Conservation (phyloP, 1,139 yeast species). For the Blastobotrys malaysiensis region DNA sequence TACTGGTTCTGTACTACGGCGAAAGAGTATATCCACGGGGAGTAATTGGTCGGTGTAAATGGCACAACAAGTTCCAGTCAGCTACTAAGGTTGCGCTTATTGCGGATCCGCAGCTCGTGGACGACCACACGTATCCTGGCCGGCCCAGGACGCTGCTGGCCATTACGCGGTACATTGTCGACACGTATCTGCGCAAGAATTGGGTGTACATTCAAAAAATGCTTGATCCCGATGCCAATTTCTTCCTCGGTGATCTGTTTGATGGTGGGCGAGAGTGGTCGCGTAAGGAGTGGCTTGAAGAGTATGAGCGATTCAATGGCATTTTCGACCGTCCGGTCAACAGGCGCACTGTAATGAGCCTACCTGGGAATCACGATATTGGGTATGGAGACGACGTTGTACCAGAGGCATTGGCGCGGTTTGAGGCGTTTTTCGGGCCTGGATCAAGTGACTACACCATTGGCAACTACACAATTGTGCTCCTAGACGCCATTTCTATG, state of each 20-base stretch:
- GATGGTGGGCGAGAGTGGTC: slow-evolving; percentile 95
- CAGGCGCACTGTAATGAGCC: slow-evolving; percentile 43
- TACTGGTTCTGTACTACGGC: slow-evolving; percentile 47
- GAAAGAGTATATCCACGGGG: slow-evolving; percentile 54
- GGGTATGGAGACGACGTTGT: slow-evolving; percentile 74
- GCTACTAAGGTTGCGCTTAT: slow-evolving; percentile 65
- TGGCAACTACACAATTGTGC: slow-evolving; percentile 74
- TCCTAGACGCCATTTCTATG: slow-evolving; percentile 76
- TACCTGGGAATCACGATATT: slow-evolving; percentile 96
- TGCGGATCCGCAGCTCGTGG: slow-evolving; percentile 93
- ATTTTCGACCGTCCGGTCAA: slow-evolving; percentile 51
- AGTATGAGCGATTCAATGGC: slow-evolving; percentile 57
- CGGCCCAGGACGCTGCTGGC: slow-evolving; percentile 30
- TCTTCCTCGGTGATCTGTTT: slow-evolving; percentile 85
- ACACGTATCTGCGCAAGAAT: slow-evolving; percentile 74
- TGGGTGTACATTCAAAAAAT: slow-evolving; percentile 55
- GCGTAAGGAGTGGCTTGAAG: slow-evolving; percentile 64
- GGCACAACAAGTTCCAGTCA: slow-evolving; percentile 41
- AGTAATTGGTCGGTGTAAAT: slow-evolving; percentile 49
- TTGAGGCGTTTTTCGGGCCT: slow-evolving; percentile 67
- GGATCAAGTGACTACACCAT: slow-evolving; percentile 50
- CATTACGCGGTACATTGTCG: slow-evolving; percentile 44
- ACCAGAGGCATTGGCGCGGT: slow-evolving; percentile 53
- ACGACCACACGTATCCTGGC: slow-evolving; percentile 56
- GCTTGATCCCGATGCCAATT: slow-evolving; percentile 67